Conservation (phyloP, 306 rosid species). For the Oxytropis ochrocephala region DNA sequence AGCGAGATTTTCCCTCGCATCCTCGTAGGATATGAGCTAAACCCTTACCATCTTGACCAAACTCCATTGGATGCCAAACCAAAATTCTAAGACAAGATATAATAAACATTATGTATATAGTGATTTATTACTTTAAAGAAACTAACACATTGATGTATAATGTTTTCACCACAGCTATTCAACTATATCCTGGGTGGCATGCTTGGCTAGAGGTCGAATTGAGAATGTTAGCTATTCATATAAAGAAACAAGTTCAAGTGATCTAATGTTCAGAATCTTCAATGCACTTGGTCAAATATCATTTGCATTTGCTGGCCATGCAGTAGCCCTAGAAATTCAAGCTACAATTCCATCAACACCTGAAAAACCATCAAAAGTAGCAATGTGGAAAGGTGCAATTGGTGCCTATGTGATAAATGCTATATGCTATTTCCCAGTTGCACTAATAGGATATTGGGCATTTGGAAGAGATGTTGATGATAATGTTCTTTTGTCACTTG, state of each 20-base stretch:
- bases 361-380: constrained; percentile 63
- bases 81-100: too few relatives aligned
- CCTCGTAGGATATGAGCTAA: too few relatives aligned
- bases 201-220: constrained; percentile 48
- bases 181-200: constrained; percentile 83
- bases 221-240: constrained; percentile 74
- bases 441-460: constrained; percentile 79
- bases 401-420: constrained; percentile 81
- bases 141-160: too few relatives aligned
- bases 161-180: constrained; percentile 55
- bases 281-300: constrained; percentile 84
- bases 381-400: constrained; percentile 89
- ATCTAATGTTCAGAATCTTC: constrained; percentile 62
- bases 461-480: constrained; percentile 82
- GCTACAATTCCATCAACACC: constrained; percentile 94
- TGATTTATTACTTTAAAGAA: too few relatives aligned
- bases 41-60: too few relatives aligned
- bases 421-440: constrained; percentile 91
- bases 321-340: constrained; percentile 85
- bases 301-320: constrained; percentile 94
- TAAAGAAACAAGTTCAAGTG: constrained; percentile 49
- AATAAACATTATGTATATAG: too few relatives aligned
- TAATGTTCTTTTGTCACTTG: constrained; percentile 58
- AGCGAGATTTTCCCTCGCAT: too few relatives aligned
- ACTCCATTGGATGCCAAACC: too few relatives aligned